phyloP scores from a whole-genome alignment of 2,329 filamentous ascomycete genomes.

The Fusarium nematophilum region DNA sequence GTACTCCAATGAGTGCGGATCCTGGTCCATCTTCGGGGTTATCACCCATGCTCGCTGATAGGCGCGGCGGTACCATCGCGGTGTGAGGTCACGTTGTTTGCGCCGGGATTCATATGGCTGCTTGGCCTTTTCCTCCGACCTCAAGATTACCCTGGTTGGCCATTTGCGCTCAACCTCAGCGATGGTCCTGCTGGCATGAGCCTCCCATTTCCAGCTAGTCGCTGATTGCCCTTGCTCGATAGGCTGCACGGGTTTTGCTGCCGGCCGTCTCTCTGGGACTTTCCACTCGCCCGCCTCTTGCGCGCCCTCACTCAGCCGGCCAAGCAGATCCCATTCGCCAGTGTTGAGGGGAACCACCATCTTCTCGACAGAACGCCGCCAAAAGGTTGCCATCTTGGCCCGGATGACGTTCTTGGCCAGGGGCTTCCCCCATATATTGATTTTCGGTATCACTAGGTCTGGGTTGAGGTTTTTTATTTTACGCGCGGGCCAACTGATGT shows the following conservation, averaged over 20 bases:
- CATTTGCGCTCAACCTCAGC: constrained; percentile 52
- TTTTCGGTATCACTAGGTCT: constrained; percentile 50
- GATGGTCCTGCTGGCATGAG: constrained; percentile 54
- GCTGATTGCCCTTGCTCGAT: neutral
- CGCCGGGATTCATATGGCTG: constrained; percentile 52
- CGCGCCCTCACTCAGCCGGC: constrained; percentile 57
- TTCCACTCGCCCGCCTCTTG: constrained; percentile 51
- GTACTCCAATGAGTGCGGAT: constrained; percentile 46
- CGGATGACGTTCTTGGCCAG: constrained; percentile 52
- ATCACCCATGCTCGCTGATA: constrained; percentile 60
- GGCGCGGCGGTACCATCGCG: constrained; percentile 59
- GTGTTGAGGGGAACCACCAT: constrained; percentile 65
- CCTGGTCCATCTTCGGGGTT: constrained; percentile 55
- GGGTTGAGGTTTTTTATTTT: constrained; percentile 50
- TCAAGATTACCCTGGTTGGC: constrained; percentile 46
- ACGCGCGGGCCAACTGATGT: constrained; percentile 42
- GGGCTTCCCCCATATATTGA: constrained; percentile 63
- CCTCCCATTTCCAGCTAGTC: constrained; percentile 56
- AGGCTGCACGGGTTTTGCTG: constrained; percentile 21
- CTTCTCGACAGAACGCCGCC: constrained; percentile 57
- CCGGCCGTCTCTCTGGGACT: constrained; percentile 49
- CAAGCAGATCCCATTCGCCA: constrained; percentile 67
- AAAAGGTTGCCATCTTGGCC: constrained; percentile 61
- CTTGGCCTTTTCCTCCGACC: constrained; percentile 42
- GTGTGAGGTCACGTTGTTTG: constrained; percentile 48